Conservation (phyloP, 208 protist species). For the Trypanosoma grayi region DNA sequence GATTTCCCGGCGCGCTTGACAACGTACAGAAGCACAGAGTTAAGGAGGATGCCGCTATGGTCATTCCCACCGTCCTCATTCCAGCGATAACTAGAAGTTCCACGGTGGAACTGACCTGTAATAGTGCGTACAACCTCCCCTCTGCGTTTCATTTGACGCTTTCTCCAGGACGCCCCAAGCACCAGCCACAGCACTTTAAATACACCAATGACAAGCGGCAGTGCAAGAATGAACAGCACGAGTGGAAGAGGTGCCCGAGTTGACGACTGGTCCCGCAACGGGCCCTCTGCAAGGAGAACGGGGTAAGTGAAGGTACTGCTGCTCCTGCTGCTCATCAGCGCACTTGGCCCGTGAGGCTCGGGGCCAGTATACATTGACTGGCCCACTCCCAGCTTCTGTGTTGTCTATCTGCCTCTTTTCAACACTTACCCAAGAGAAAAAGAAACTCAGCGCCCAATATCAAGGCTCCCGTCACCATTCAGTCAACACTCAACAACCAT, state of each 20-base stretch:
- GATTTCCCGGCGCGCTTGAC: background rate
- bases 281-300: no score
- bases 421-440: no score
- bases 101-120: slow-evolving; percentile 15
- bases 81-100: background rate
- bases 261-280: no score
- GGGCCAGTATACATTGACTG: no score
- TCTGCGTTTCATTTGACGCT: background rate
- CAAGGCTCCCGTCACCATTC: no score
- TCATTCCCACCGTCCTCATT: background rate
- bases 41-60: slow-evolving; percentile 26
- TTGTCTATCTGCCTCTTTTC: no score
- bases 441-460: no score
- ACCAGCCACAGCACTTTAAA: background rate
- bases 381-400: no score
- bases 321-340: no score
- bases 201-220: background rate
- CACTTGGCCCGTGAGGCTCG: no score
- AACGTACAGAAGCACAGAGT: slow-evolving; percentile 17
- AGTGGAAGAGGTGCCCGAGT: no score
- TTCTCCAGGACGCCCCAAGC: background rate
- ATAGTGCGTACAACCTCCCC: slow-evolving; percentile 14
- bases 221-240: background rate
- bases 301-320: no score
- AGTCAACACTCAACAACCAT: background rate